Evolutionary conservation across 2,329 filamentous ascomycete genomes (phyloP).

Genomic region (Lomentospora prolificans): DNA sequence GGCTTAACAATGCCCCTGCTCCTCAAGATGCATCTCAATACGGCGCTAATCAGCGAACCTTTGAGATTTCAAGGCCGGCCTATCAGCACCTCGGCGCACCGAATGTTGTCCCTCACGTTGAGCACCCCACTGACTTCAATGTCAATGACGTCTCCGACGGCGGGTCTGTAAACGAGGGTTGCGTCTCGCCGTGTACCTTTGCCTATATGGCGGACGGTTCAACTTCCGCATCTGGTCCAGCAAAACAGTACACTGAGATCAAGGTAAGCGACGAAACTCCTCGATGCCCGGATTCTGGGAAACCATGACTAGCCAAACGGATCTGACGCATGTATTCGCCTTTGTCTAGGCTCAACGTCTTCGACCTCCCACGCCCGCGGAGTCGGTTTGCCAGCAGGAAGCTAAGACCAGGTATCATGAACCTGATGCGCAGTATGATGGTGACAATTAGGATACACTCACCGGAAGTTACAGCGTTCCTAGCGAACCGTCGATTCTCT

Average conservation of each 20-base stretch:
- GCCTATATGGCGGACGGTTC: constrained; percentile 25
- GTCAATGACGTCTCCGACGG: constrained; percentile 26
- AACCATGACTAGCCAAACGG: too few relatives aligned
- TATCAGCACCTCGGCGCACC: background rate
- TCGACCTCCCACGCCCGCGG: background rate
- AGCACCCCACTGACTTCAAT: background rate
- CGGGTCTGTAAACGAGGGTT: constrained; percentile 23
- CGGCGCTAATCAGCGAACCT: background rate
- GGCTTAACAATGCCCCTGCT: background rate
- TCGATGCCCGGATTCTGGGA: too few relatives aligned
- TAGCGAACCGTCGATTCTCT: background rate
- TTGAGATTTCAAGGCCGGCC: background rate
- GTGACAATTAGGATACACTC: background rate
- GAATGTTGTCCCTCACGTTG: background rate
- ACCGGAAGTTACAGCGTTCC: constrained; percentile 3
- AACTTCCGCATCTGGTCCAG: too few relatives aligned
- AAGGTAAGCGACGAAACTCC: too few relatives aligned
- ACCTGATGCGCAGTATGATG: background rate
- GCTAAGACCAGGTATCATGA: background rate
- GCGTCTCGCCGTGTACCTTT: constrained; percentile 33
- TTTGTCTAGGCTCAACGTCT: background rate
- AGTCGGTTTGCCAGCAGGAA: background rate
- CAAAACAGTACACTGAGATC: too few relatives aligned
- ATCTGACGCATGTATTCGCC: too few relatives aligned
- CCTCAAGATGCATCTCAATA: background rate